Evolutionary conservation across 305 asterid species (phyloP), one percentile per base, ranked within the genome.

Genomic region (Fraxinus latifolia): DNA sequence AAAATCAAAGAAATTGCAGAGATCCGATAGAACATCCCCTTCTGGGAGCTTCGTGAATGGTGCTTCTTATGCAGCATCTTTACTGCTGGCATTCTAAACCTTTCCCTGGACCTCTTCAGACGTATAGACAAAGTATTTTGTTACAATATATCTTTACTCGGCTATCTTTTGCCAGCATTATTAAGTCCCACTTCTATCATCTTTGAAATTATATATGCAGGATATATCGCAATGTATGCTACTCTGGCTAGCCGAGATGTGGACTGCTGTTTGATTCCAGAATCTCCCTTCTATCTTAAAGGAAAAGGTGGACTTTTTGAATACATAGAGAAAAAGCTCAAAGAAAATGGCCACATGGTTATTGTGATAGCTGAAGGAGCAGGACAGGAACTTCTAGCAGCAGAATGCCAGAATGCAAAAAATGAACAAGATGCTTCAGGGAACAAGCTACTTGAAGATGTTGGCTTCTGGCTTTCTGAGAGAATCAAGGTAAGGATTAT

Each of bases 281-380:
- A 93, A 82, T 88, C 95, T 14, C 94, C 95, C 47, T 93, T 93
- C 87, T 90, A 84, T 85, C 91, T 93, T 27, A 93, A 93, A 84
- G 97, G 94, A 79, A 62, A 86, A 76, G 93, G 94, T 60, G 97
- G 97, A 80, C 94, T 93, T 42, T 86, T 81, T 33, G 97, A 91
- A 81, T 90, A 89, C 68, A 74, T 90, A 11, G 86, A 83, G 70
- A 91, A 87, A 84, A 87, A 90, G 78, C 90, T 93, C 14, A 93
- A 91, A 84, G 95, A 88, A 89, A 87, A 89, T 83, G 97, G 95
- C 44, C 97, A 93, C 83, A 91, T 92, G 94, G 97, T 91, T 83
- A 91, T 93, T 84, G 97, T 93, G 62, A 84, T 91, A 29, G 97
- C 97, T 55, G 97, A 92, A 88, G 97, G 97, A 90, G 97, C 97